Evolutionary conservation across 2,329 filamentous ascomycete genomes (phyloP).

Genomic region (Ascomycota sp.): DNA sequence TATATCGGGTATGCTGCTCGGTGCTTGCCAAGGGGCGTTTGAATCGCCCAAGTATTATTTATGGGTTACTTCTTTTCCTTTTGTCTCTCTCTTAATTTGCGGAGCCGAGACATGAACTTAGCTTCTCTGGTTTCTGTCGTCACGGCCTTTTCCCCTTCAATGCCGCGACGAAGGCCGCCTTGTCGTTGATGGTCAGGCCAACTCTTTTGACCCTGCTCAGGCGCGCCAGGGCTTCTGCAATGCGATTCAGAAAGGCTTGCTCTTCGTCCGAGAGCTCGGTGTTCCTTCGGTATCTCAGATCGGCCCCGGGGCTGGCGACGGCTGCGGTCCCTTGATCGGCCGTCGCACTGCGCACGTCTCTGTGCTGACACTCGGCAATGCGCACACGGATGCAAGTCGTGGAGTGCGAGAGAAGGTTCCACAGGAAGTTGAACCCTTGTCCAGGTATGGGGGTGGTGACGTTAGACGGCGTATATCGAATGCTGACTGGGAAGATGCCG

Average conservation of each 20-base stretch:
- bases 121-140: not conserved
- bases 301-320: no score
- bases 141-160: conserved; percentile 22
- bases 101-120: no score
- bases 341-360: conserved; percentile 22
- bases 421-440: conserved; percentile 50
- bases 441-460: conserved; percentile 77
- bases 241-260: conserved; percentile 47
- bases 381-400: conserved; percentile 80
- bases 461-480: conserved; percentile 73
- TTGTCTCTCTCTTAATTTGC: not conserved
- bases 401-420: conserved; percentile 63
- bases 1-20: no score
- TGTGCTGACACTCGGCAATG: conserved; percentile 57
- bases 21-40: no score
- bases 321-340: conserved; percentile 6
- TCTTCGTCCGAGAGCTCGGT: conserved; percentile 29
- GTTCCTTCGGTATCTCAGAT: conserved; percentile 9
- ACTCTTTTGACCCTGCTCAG: conserved; percentile 76
- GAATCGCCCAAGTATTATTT: not conserved
- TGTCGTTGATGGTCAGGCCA: conserved; percentile 61
- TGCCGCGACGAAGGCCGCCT: conserved; percentile 56
- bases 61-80: not conserved
- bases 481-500: conserved; percentile 72
- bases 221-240: conserved; percentile 71